Evolutionary conservation across 169 alveolate species (phyloP).

Genomic region (Blepharisma undulans): DNA sequence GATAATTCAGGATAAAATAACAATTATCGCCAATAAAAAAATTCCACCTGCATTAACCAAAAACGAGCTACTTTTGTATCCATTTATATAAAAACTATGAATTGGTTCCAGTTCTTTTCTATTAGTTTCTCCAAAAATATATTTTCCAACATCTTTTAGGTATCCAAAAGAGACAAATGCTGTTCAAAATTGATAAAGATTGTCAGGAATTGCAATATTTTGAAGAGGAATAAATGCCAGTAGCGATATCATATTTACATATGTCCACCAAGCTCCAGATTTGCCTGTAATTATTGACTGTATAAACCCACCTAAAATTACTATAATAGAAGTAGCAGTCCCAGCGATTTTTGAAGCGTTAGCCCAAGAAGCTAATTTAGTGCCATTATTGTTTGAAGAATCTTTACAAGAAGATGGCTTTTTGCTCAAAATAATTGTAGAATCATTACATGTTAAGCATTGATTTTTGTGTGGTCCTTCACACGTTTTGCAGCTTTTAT

Average conservation of each 20-base stretch:
- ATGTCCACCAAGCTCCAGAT: not conserved
- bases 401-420: not conserved
- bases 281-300: not conserved
- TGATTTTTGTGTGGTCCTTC: not conserved
- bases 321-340: not conserved
- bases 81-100: not conserved
- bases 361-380: not conserved
- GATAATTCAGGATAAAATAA: not conserved
- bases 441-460: not conserved
- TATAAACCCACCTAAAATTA: too few relatives aligned
- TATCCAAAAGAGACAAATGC: not conserved
- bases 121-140: not conserved
- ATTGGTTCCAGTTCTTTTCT: not conserved
- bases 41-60: not conserved
- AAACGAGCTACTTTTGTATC: not conserved
- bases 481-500: not conserved
- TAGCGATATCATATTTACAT: not conserved
- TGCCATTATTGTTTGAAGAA: not conserved
- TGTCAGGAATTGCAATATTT: conserved; percentile 7
- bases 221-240: not conserved
- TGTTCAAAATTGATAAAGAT: not conserved
- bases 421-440: not conserved
- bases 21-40: not conserved
- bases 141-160: not conserved
- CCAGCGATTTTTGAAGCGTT: not conserved